Evolutionary conservation across 306 rosid species (phyloP), one percentile per base, ranked within the genome.

Genomic region (Casuarina equisetifolia): DNA sequence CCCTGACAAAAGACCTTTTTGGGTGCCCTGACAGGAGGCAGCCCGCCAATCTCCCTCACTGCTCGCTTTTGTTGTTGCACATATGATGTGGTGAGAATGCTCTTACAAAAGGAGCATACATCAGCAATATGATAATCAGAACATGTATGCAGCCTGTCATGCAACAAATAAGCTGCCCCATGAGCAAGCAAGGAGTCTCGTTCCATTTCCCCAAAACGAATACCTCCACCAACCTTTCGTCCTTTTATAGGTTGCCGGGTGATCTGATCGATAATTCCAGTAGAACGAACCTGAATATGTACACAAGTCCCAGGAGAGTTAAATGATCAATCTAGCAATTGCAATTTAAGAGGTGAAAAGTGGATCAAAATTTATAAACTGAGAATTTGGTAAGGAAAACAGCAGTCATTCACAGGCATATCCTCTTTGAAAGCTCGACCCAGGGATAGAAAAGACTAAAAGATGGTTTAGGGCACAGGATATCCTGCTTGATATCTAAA

Each of bases 181-280:
- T 95, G 99, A 6, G 99, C 99, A 63, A 95, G 99, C 84, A 95
- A 76, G 15, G 97, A 95, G 77, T 95, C 99, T 0, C 99, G 90
- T 82, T 95, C 99, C 99, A 95, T 95, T 87, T 95, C 99, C 25
- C 98, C 99, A 45, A 95, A 95, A 59, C 99, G 96, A 40, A 95
- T 80, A n/a, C 99, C 99, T 2, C 99, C 99, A 78, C 99, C 99
- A 44, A 83, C 80, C 72, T 95, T 95, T 53, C 98, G 78, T 74
- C 99, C 97, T 84, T 91, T 95, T 70, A 91, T 91, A 19, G 99
- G 97, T 75, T 95, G 97, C 62, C 90, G 82, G 10, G 98, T 95
- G 58, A 95, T 76, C 79, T 87, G 96, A 76, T 95, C 98, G 8
- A 90, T 19, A 3, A 81, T 87, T 79, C 99, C 99, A 0, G 97